Evolutionary conservation across 768 basidiomycete species (phyloP).

Genomic region (Holtermannia corniformis): DNA sequence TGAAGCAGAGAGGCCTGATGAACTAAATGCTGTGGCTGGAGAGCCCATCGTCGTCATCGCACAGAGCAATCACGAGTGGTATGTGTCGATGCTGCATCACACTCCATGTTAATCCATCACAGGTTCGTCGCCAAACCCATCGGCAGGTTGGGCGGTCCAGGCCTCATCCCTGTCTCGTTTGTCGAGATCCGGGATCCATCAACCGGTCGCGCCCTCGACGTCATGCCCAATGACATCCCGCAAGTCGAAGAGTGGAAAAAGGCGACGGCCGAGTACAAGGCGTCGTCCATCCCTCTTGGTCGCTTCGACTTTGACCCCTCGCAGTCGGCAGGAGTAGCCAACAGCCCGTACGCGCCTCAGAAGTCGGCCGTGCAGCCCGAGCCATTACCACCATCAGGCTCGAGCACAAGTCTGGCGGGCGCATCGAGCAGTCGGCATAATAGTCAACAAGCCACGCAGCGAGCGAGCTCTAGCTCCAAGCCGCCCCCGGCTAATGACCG

Average conservation of each 20-base stretch:
- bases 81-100: slow-evolving; percentile 6
- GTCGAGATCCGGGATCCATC: slow-evolving; percentile 91
- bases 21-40: slow-evolving; percentile 86
- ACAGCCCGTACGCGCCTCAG: slow-evolving; percentile 26
- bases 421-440: neutral
- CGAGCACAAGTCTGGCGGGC: neutral
- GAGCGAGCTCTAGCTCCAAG: neutral
- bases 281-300: slow-evolving; percentile 87
- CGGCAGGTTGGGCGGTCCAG: slow-evolving; percentile 84
- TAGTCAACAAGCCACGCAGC: neutral
- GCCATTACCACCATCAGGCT: too few species aligned
- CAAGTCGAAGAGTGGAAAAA: slow-evolving; percentile 99
- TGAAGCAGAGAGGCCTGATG: slow-evolving; percentile 85
- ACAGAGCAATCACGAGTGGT: slow-evolving; percentile 98
- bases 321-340: slow-evolving; percentile 32
- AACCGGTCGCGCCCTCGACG: slow-evolving; percentile 63
- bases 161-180: slow-evolving; percentile 92
- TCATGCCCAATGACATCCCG: slow-evolving; percentile 62
- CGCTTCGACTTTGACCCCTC: slow-evolving; percentile 58
- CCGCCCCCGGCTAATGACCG: slow-evolving; percentile 13
- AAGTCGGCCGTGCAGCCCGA: neutral
- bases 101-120: slow-evolving; percentile 2
- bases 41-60: slow-evolving; percentile 95
- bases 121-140: slow-evolving; percentile 96
- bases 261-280: slow-evolving; percentile 89